A percentile compares a stretch with the other conserved stretches of the same genome.
These are phyloP conservation scores for Alternaria arbusti DNA, from an alignment of 2,329 filamentous ascomycete genomes.

Conservation along the genomic window DNA sequence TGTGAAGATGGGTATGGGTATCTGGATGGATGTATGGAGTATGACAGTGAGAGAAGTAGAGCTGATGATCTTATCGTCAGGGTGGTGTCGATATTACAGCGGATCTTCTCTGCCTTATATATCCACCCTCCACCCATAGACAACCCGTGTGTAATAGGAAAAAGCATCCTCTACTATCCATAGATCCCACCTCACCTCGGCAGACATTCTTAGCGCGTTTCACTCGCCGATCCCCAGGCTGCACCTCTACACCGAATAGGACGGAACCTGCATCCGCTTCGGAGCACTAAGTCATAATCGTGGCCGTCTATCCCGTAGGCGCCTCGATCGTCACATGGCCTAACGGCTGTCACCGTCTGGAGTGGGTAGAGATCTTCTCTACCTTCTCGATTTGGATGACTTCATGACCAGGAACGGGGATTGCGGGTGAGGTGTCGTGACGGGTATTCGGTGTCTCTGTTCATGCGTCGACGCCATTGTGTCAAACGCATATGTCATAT, in stretches of 20 bases:
- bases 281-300: not conserved
- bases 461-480: not conserved
- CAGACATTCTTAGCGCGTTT: not conserved
- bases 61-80: not conserved
- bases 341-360: not conserved
- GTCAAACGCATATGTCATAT: not conserved
- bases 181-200: not conserved
- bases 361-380: not conserved
- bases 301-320: not conserved
- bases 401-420: not conserved
- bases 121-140: not conserved
- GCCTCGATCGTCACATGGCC: not conserved
- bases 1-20: not conserved
- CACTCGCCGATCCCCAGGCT: not conserved
- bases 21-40: not conserved
- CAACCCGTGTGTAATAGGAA: not conserved
- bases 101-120: not conserved
- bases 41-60: not conserved
- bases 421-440: not conserved
- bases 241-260: not conserved
- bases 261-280: not conserved
- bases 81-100: not conserved
- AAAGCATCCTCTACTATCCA: not conserved
- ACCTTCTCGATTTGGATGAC: not conserved
- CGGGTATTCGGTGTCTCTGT: not conserved